A percentile compares a stretch with the other conserved stretches of the same genome.
Conservation (phyloP, 2,329 filamentous ascomycete genomes). For the Colletotrichum viniferum region DNA sequence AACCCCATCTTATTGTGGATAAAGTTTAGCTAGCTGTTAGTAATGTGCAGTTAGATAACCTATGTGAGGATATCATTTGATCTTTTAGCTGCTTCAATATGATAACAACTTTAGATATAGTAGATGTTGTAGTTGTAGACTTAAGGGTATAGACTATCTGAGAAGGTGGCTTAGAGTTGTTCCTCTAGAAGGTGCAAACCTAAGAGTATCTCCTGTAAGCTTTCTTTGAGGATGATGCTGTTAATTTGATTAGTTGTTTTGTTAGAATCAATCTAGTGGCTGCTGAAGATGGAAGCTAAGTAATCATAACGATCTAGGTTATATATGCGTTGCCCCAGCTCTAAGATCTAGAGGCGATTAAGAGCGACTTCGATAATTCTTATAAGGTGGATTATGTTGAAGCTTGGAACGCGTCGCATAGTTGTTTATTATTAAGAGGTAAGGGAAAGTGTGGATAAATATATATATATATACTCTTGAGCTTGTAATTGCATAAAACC, state of each 20-base stretch:
- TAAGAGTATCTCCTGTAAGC: not conserved
- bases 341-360: not conserved
- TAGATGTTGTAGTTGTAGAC: not conserved
- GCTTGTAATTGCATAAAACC: not conserved
- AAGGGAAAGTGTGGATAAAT: not conserved
- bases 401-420: not conserved
- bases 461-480: not conserved
- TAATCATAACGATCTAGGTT: not conserved
- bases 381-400: not conserved
- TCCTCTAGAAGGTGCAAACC: not conserved
- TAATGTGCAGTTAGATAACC: not conserved
- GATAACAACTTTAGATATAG: not conserved
- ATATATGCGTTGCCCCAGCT: not conserved
- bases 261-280: not conserved
- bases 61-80: not conserved
- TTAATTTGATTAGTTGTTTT: not conserved
- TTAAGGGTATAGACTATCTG: not conserved
- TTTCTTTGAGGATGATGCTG: not conserved
- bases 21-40: not conserved
- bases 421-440: not conserved
- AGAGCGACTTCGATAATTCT: not conserved
- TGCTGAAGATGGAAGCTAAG: not conserved
- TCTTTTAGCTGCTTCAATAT: not conserved
- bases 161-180: not conserved
- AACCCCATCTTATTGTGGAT: not conserved